Conservation (phyloP, 2,329 filamentous ascomycete genomes). For the Boeremia exigua region DNA sequence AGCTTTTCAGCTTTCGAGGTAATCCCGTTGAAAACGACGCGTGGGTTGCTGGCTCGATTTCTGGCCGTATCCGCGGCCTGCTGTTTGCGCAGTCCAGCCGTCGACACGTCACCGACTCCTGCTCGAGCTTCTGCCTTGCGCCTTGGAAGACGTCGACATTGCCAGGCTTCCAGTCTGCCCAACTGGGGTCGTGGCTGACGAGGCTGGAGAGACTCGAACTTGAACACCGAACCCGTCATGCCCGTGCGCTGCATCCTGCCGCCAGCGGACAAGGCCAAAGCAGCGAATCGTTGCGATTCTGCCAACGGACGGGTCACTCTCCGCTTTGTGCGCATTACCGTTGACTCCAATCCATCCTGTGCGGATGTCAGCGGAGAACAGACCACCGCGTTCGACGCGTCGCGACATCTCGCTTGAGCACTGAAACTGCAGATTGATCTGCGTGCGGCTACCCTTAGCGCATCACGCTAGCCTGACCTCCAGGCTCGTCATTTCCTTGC, state of each 20-base stretch:
- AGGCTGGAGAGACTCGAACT: constrained; percentile 19
- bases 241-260: constrained; percentile 10
- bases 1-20: constrained; percentile 3
- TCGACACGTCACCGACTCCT: constrained; percentile 11
- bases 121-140: constrained; percentile 3
- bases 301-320: background rate
- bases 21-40: background rate
- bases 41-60: background rate
- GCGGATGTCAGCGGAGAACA: constrained; percentile 24
- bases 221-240: background rate
- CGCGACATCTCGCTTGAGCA: constrained; percentile 33
- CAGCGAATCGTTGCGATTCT: constrained; percentile 5
- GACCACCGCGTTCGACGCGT: constrained; percentile 32
- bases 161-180: constrained; percentile 28
- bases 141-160: constrained; percentile 4
- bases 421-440: constrained; percentile 37
- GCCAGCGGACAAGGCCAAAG: background rate
- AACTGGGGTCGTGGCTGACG: constrained; percentile 22
- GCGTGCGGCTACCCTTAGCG: constrained; percentile 43
- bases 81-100: constrained; percentile 2
- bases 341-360: constrained; percentile 5
- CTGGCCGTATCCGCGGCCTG: background rate
- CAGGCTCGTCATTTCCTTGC: constrained; percentile 9
- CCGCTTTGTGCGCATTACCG: constrained; percentile 6
- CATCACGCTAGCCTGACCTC: constrained; percentile 15